Conservation (phyloP, 352 stramenopile species). For the Globisporangium cystogenes region DNA sequence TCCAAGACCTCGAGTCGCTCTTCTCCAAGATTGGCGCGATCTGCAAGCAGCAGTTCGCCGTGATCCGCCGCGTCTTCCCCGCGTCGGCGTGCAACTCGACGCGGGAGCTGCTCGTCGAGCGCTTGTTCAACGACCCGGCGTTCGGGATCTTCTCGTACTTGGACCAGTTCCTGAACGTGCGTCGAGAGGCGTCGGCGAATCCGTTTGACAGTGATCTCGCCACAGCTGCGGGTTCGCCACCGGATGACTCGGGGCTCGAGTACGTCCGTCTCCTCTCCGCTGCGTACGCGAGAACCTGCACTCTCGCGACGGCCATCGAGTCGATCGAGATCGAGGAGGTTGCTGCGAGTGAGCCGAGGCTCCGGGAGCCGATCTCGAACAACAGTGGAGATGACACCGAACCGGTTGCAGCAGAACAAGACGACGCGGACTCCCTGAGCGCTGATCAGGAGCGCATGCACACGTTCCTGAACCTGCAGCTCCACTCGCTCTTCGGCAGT, state of each 20-base stretch:
- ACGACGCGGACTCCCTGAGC: constrained; percentile 2
- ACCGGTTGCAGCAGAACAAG: neutral
- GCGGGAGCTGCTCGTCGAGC: constrained; percentile 59
- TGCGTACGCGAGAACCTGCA: constrained; percentile 61
- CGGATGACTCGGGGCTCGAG: constrained; percentile 23
- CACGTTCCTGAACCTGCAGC: constrained; percentile 63
- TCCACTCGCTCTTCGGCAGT: constrained; percentile 74
- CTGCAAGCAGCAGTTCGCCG: constrained; percentile 62
- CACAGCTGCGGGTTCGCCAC: too few relatives aligned
- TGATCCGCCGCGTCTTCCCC: constrained; percentile 64
- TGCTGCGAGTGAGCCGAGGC: neutral
- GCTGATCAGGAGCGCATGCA: constrained; percentile 41
- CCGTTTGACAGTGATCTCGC: neutral
- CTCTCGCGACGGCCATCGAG: constrained; percentile 44
- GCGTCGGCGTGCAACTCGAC: constrained; percentile 29
- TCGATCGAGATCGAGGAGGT: constrained; percentile 13
- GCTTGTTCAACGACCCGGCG: constrained; percentile 72
- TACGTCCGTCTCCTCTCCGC: constrained; percentile 60
- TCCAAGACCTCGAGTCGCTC: constrained; percentile 61
- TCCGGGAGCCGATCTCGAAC: neutral
- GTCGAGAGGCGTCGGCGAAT: constrained; percentile 15
- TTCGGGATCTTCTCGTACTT: constrained; percentile 77
- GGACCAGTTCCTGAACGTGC: constrained; percentile 56
- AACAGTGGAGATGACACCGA: neutral
- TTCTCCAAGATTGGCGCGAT: constrained; percentile 52